phyloP scores from a whole-genome alignment of 1,284 basidiomycete species.

The Farysia itapuensis region DNA sequence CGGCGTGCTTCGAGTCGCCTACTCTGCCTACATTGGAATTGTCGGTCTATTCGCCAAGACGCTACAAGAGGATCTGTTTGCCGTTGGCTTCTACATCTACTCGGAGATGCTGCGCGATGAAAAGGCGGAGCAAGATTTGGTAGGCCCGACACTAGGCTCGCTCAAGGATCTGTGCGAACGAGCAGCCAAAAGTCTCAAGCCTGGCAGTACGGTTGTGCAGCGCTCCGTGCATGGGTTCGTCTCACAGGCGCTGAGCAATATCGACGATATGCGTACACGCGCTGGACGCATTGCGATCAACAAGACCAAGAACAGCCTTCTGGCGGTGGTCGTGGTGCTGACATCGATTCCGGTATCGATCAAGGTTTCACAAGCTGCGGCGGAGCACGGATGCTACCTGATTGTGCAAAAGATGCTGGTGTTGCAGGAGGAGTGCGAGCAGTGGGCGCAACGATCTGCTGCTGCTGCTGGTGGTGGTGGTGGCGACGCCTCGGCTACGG shows the following conservation, averaged over 20 bases:
- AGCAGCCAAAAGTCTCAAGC: constrained; percentile 47
- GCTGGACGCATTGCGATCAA: constrained; percentile 74
- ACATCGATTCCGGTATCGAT: constrained; percentile 74
- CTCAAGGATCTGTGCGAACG: constrained; percentile 48
- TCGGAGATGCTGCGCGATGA: constrained; percentile 65
- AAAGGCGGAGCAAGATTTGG: constrained; percentile 40
- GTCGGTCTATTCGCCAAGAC: constrained; percentile 67
- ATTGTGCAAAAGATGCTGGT: constrained; percentile 73
- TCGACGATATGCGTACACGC: constrained; percentile 75
- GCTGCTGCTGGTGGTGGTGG: background rate
- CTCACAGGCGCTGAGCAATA: constrained; percentile 78
- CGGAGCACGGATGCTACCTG: constrained; percentile 82
- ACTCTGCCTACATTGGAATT: constrained; percentile 70
- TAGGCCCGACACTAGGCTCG: constrained; percentile 40
- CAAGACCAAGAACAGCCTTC: constrained; percentile 87
- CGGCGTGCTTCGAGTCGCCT: constrained; percentile 70
- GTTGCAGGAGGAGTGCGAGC: constrained; percentile 66
- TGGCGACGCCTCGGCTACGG: background rate
- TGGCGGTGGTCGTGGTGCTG: constrained; percentile 81
- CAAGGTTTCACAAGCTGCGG: constrained; percentile 72
- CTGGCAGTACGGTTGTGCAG: constrained; percentile 59
- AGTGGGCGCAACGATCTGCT: constrained; percentile 11
- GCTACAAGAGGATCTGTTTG: constrained; percentile 73
- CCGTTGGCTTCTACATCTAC: constrained; percentile 79
- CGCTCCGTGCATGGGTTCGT: constrained; percentile 78